These are phyloP conservation scores for Candida sojae DNA, from an alignment of 1,139 yeast species.

Conservation along the genomic window DNA sequence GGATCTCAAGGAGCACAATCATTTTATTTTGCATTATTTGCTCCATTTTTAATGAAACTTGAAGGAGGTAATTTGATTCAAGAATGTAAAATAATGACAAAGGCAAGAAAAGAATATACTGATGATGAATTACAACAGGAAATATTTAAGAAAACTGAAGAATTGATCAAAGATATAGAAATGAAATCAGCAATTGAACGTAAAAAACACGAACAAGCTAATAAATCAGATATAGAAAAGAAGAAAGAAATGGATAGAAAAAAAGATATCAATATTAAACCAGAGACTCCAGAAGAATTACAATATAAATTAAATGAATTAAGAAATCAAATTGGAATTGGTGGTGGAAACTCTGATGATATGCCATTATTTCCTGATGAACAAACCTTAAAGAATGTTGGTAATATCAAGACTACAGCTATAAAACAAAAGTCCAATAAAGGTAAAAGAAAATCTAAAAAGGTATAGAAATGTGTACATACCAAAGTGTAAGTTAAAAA, in stretches of 20 bases:
- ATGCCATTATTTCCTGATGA: conserved; percentile 31
- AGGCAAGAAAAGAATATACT: conserved; percentile 62
- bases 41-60: conserved; percentile 63
- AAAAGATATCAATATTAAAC: conserved; percentile 34
- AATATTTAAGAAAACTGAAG: conserved; percentile 64
- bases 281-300: conserved; percentile 35
- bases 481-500: background rate
- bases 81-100: conserved; percentile 64
- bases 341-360: conserved; percentile 13
- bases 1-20: conserved; percentile 81
- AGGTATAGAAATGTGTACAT: background rate
- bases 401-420: background rate
- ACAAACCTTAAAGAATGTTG: conserved; percentile 8
- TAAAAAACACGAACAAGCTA: conserved; percentile 33
- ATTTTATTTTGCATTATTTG: conserved; percentile 64
- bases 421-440: background rate
- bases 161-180: conserved; percentile 59
- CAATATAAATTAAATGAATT: conserved; percentile 33
- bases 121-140: conserved; percentile 63
- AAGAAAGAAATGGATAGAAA: conserved; percentile 20
- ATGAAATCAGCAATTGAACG: conserved; percentile 69
- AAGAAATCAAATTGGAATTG: conserved; percentile 22
- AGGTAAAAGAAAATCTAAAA: conserved; percentile 3
- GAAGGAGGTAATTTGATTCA: conserved; percentile 71
- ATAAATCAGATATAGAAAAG: conserved; percentile 22